Conservation (phyloP, 352 stramenopile species). For the Phytophthora fragariaefolia region DNA sequence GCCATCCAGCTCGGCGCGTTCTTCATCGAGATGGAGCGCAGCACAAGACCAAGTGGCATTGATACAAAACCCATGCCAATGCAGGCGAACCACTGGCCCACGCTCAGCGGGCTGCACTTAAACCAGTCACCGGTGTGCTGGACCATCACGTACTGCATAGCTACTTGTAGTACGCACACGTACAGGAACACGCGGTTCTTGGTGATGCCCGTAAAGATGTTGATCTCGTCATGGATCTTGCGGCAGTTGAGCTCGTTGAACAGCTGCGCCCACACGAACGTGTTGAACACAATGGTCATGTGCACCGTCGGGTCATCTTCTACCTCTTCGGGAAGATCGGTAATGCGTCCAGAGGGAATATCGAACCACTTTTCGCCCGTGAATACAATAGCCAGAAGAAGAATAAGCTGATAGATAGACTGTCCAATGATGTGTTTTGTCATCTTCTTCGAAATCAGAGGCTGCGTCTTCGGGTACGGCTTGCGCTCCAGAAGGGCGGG, state of each 20-base stretch:
- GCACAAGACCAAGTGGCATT: conserved; percentile 55
- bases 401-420: conserved; percentile 88
- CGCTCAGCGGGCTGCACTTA: conserved; percentile 57
- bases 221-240: conserved; percentile 94
- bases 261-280: conserved; percentile 96
- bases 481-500: conserved; percentile 86
- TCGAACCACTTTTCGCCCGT: conserved; percentile 59
- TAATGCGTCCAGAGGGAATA: conserved; percentile 46
- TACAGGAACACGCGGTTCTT: conserved; percentile 93
- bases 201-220: conserved; percentile 93
- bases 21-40: conserved; percentile 62
- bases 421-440: conserved; percentile 95
- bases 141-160: conserved; percentile 95
- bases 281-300: conserved; percentile 97
- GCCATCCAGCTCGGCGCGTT: conserved; percentile 70
- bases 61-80: conserved; percentile 60
- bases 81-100: conserved; percentile 62
- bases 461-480: conserved; percentile 90
- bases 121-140: conserved; percentile 89
- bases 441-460: conserved; percentile 94
- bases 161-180: conserved; percentile 90
- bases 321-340: conserved; percentile 55
- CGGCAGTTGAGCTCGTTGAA: conserved; percentile 84
- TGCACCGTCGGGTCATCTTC: conserved; percentile 79
- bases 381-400: conserved; percentile 90